phyloP scores from a whole-genome alignment of 164 flowering plant species.

The Vitis riparia region DNA sequence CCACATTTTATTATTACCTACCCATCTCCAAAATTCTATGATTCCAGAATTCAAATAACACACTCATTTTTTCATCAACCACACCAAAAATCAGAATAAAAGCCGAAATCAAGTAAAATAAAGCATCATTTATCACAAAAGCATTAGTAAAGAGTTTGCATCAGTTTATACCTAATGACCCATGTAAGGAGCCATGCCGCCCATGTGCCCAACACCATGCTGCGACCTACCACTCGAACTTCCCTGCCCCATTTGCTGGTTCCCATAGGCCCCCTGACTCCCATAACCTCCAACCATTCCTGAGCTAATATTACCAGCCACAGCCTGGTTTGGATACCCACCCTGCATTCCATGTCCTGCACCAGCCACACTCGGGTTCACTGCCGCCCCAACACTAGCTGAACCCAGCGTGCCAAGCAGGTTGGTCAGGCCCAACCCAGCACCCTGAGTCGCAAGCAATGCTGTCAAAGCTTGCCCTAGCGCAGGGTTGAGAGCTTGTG shows the following conservation, averaged over 20 bases:
- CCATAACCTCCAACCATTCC: constrained; percentile 57
- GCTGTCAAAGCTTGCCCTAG: constrained; percentile 86
- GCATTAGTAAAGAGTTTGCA: neutral
- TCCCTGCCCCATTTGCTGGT: constrained; percentile 53
- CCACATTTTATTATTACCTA: too few species aligned
- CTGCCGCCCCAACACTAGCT: constrained; percentile 30
- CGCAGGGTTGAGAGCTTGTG: constrained; percentile 53
- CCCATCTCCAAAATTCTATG: too few species aligned
- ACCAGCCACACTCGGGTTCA: constrained; percentile 40
- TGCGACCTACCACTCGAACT: constrained; percentile 46
- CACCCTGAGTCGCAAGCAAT: constrained; percentile 69
- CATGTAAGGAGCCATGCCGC: constrained; percentile 50
- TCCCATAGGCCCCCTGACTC: constrained; percentile 43
- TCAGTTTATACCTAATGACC: constrained; percentile 35
- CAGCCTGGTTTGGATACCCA: constrained; percentile 49
- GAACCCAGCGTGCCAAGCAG: constrained; percentile 55
- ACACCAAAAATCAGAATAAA: too few species aligned
- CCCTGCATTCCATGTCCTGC: constrained; percentile 50
- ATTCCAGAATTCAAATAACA: too few species aligned
- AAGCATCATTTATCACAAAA: too few species aligned
- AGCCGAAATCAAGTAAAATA: too few species aligned
- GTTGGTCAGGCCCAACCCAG: constrained; percentile 69
- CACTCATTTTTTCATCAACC: too few species aligned
- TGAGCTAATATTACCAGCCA: constrained; percentile 14
- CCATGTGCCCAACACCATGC: constrained; percentile 48